These are phyloP conservation scores for Arabidopsis arenosa DNA, from an alignment of 345 rosid species.

Conservation along the genomic window DNA sequence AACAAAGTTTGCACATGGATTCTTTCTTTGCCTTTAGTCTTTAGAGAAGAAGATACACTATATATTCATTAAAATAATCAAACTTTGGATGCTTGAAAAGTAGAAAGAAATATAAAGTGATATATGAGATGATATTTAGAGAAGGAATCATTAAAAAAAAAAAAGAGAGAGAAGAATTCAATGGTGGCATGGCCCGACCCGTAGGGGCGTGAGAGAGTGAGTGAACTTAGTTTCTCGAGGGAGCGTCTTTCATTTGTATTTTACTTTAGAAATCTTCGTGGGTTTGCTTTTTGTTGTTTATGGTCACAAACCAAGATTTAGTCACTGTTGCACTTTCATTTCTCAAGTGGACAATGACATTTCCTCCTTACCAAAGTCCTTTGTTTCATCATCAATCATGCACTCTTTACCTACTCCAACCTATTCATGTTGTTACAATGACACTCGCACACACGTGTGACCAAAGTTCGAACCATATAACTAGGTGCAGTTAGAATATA, in stretches of 20 bases:
- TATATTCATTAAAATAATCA: conserved; percentile 39
- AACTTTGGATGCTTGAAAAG: conserved; percentile 44
- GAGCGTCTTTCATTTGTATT: conserved; percentile 41
- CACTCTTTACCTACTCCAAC: conserved; percentile 22
- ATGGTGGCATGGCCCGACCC: conserved; percentile 43
- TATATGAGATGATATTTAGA: conserved; percentile 15
- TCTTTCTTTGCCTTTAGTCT: conserved; percentile 28
- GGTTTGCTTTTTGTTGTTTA: conserved; percentile 49
- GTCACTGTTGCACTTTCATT: conserved; percentile 37
- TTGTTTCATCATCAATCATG: conserved; percentile 40
- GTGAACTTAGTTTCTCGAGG: conserved; percentile 43
- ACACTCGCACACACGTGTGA: conserved; percentile 6
- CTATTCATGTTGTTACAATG: conserved; percentile 32
- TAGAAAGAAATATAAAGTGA: conserved; percentile 34
- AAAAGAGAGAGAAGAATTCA: conserved; percentile 23
- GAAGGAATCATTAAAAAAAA: conserved; percentile 29
- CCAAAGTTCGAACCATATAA: not conserved
- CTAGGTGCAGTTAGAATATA: not conserved
- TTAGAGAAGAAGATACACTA: conserved; percentile 39
- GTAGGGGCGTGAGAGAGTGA: conserved; percentile 39
- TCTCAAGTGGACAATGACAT: conserved; percentile 41
- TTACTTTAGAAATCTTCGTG: conserved; percentile 26
- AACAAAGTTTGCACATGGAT: conserved; percentile 44
- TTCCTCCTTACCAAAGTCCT: conserved; percentile 31
- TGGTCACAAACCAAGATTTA: conserved; percentile 44